phyloP scores from a whole-genome alignment of 192 early-diverging fungal species.

The Backusella parvicylindrica region DNA sequence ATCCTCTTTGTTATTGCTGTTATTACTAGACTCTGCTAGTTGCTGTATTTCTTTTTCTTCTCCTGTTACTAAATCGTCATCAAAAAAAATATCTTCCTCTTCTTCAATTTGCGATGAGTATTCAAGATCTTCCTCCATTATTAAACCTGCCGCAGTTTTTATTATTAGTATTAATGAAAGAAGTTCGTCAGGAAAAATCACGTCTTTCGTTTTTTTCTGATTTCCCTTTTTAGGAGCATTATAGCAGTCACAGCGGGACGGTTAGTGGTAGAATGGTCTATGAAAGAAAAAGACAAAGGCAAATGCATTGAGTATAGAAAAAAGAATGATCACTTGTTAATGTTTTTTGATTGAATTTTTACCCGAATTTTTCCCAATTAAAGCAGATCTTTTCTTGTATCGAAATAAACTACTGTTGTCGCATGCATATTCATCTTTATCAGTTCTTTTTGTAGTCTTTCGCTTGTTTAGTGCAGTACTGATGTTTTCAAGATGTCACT shows the following conservation, averaged over 20 bases:
- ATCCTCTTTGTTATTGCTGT: not conserved
- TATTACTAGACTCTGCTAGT: not conserved
- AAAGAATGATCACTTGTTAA: too few relatives aligned
- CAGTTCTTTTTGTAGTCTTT: too few relatives aligned
- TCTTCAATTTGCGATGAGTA: constrained; percentile 21
- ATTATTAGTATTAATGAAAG: not conserved
- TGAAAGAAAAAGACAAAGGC: not conserved
- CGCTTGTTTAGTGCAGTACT: too few relatives aligned
- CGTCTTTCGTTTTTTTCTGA: not conserved
- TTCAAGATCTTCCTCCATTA: not conserved
- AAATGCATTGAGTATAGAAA: too few relatives aligned
- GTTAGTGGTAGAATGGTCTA: not conserved
- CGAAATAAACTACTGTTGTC: too few relatives aligned
- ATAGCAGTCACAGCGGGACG: not conserved
- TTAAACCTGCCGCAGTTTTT: not conserved
- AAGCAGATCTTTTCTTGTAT: too few relatives aligned
- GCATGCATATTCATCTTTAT: too few relatives aligned
- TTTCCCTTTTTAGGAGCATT: not conserved
- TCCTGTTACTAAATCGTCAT: not conserved
- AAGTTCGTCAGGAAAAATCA: not conserved
- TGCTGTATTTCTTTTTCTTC: not conserved
- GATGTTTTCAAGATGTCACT: too few relatives aligned
- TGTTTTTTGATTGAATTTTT: too few relatives aligned
- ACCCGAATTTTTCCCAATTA: too few relatives aligned
- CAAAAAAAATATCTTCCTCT: constrained; percentile 21